Evolutionary conservation across 331 rosid genomes (phyloP).

Genomic region (Saraca asoca): DNA sequence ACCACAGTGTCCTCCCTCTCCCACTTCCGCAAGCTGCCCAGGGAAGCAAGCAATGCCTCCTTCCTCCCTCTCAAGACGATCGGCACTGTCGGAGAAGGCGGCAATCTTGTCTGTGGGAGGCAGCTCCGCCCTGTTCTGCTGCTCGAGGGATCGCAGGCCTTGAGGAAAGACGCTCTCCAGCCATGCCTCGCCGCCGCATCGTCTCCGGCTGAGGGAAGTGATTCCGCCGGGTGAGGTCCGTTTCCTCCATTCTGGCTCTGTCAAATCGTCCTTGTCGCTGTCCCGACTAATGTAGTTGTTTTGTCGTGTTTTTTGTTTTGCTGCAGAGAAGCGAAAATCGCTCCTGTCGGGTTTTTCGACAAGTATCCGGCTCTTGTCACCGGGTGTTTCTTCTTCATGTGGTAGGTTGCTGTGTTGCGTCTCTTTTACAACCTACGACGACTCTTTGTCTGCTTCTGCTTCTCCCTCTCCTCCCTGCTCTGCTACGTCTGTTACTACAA

Average conservation of each 20-base stretch:
- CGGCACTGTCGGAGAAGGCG: constrained; percentile 69
- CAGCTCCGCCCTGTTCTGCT: constrained; percentile 82
- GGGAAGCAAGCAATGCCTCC: constrained; percentile 41
- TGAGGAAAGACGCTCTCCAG: constrained; percentile 45
- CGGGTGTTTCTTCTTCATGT: constrained; percentile 90
- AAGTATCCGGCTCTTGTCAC: constrained; percentile 66
- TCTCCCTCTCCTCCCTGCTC: neutral
- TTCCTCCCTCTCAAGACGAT: constrained; percentile 49
- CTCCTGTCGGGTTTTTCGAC: constrained; percentile 58
- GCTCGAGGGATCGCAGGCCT: constrained; percentile 35
- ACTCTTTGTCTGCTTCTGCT: neutral
- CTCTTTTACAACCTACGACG: neutral
- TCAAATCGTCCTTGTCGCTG: constrained; percentile 31
- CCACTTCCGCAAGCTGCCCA: constrained; percentile 46
- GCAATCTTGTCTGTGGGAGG: constrained; percentile 84
- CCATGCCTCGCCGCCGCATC: constrained; percentile 77
- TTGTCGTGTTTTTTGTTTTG: neutral
- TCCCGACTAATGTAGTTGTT: constrained; percentile 35
- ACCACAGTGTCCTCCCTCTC: constrained; percentile 49
- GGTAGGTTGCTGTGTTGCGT: constrained; percentile 48
- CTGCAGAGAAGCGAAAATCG: constrained; percentile 67
- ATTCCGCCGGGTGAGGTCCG: constrained; percentile 99
- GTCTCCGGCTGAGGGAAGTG: constrained; percentile 74
- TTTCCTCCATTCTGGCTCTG: constrained; percentile 75
- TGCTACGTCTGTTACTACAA: too few relatives aligned